Percentiles rank a stretch among this genome's conserved stretches.
Evolutionary conservation across 768 basidiomycete genomes (phyloP).

Genomic region (Hericium alpestre): DNA sequence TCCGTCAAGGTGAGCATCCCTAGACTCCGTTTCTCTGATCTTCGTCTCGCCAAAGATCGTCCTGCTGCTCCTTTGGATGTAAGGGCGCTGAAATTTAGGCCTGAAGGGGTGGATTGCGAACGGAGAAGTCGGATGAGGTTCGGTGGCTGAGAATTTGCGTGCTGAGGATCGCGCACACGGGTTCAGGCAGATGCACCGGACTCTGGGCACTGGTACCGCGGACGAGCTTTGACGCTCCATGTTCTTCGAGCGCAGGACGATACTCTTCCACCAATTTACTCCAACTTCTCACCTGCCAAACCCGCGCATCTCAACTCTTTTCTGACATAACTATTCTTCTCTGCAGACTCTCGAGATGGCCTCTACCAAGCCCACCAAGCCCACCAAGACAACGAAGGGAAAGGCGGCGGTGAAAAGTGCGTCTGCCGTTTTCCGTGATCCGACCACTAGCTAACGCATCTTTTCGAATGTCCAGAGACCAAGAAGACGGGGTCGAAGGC

Average conservation of each 20-base stretch:
- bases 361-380: slow-evolving; percentile 25
- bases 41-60: not conserved
- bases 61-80: not conserved
- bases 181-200: no score
- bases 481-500: slow-evolving; percentile 21
- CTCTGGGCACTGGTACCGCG: not conserved
- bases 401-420: slow-evolving; percentile 40
- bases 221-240: not conserved
- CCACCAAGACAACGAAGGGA: slow-evolving; percentile 48
- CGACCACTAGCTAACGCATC: not conserved
- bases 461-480: not conserved
- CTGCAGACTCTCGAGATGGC: slow-evolving; percentile 32
- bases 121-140: slow-evolving; percentile 10
- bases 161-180: not conserved
- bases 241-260: not conserved
- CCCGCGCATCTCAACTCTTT: not conserved
- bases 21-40: not conserved
- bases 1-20: slow-evolving; percentile 21
- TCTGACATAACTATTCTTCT: not conserved
- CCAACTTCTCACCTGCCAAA: not conserved
- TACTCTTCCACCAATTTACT: not conserved
- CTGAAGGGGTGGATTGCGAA: not conserved
- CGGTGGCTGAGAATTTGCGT: not conserved
- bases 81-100: slow-evolving; percentile 9
- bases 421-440: slow-evolving; percentile 10